Conservation (phyloP, 2,329 filamentous ascomycete species). For the Onygenales sp. region DNA sequence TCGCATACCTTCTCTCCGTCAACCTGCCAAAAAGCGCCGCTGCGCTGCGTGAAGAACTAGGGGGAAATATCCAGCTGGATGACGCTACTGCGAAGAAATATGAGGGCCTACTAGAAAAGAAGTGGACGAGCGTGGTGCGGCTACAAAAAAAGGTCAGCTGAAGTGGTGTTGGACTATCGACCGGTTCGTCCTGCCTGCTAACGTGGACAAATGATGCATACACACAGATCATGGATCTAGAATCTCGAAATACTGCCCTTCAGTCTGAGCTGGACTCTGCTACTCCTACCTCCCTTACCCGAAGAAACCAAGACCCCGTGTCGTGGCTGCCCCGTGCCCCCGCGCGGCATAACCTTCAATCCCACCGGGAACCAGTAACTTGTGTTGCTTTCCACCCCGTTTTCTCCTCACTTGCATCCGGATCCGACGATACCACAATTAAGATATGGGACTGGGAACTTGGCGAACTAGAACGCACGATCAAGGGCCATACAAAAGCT, state of each 20-base stretch:
- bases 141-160: conserved; percentile 78
- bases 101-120: conserved; percentile 88
- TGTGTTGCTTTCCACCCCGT: conserved; percentile 88
- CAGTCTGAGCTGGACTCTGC: conserved; percentile 79
- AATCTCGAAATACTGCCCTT: conserved; percentile 60
- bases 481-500: conserved; percentile 85
- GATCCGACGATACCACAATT: conserved; percentile 85
- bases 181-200: background rate
- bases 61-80: conserved; percentile 60
- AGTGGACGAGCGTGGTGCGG: conserved; percentile 93
- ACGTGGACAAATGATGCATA: background rate
- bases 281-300: conserved; percentile 67
- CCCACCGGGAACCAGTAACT: conserved; percentile 70
- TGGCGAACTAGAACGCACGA: conserved; percentile 77
- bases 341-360: conserved; percentile 71
- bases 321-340: conserved; percentile 81
- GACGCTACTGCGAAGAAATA: conserved; percentile 83
- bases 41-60: conserved; percentile 67
- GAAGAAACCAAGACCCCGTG: conserved; percentile 71
- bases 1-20: conserved; percentile 72
- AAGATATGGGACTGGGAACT: conserved; percentile 98
- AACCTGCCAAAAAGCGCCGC: conserved; percentile 61
- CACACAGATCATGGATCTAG: conserved; percentile 79
- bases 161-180: background rate
- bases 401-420: conserved; percentile 82